These are phyloP conservation scores for Pyrus betulifolia DNA, from an alignment of 306 rosid genomes.

Conservation along the genomic window DNA sequence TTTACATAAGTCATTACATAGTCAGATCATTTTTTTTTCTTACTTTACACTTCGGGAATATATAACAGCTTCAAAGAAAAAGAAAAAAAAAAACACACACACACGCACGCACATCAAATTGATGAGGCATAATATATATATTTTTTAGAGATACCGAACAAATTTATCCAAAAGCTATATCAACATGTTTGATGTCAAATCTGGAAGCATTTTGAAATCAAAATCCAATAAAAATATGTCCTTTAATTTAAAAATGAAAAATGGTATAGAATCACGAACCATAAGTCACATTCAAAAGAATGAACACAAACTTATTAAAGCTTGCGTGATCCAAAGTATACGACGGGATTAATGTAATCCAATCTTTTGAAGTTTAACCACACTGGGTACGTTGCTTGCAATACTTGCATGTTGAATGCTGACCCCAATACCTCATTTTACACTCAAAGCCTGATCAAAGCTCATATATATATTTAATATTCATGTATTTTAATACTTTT, in stretches of 20 bases:
- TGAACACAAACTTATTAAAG: not conserved
- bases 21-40: not conserved
- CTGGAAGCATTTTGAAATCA: not conserved
- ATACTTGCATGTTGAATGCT: not conserved
- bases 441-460: conserved; percentile 1
- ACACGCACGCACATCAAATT: not conserved
- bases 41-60: not conserved
- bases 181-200: too few relatives aligned
- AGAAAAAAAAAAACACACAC: too few relatives aligned
- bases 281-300: not conserved
- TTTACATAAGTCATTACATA: too few relatives aligned
- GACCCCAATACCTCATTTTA: not conserved
- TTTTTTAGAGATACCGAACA: too few relatives aligned
- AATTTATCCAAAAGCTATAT: too few relatives aligned
- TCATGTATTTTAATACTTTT: too few relatives aligned
- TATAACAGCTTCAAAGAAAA: too few relatives aligned
- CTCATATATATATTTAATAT: too few relatives aligned
- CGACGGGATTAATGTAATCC: not conserved
- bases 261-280: not conserved
- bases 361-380: not conserved
- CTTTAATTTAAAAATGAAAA: not conserved
- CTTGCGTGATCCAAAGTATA: not conserved
- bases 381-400: conserved; percentile 1
- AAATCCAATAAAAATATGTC: not conserved
- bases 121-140: not conserved